A percentile compares a stretch with the other conserved stretches of the same genome.
Evolutionary conservation across 305 asterid genomes (phyloP).

Genomic region (Rubia tinctorum): DNA sequence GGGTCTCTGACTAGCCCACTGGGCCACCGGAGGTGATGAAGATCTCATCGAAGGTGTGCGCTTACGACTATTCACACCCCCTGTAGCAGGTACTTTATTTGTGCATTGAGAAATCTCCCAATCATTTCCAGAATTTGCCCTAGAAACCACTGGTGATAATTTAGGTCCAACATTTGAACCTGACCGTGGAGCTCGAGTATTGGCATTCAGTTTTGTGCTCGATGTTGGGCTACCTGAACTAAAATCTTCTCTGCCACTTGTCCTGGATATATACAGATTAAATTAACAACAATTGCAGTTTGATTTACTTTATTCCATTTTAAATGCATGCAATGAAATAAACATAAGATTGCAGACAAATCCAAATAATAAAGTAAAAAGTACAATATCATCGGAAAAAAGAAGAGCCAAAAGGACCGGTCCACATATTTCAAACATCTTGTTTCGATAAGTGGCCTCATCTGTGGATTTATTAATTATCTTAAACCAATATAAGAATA

Average conservation of each 20-base stretch:
- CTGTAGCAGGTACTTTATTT: constrained; percentile 55
- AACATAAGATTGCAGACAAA: neutral
- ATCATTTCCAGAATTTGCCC: constrained; percentile 54
- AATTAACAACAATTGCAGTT: constrained; percentile 5
- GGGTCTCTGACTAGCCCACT: constrained; percentile 76
- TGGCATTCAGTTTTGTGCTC: constrained; percentile 62
- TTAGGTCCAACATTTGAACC: constrained; percentile 61
- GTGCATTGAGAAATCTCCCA: constrained; percentile 85
- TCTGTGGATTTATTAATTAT: neutral
- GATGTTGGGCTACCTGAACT: constrained; percentile 87
- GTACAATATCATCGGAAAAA: neutral
- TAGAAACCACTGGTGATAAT: constrained; percentile 59
- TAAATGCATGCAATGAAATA: neutral
- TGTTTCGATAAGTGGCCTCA: neutral
- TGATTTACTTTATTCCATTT: neutral
- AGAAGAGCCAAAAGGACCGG: neutral
- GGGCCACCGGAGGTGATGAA: constrained; percentile 86
- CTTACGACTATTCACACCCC: constrained; percentile 61
- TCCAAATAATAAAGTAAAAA: neutral
- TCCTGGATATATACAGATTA: constrained; percentile 43
- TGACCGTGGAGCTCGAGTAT: constrained; percentile 83
- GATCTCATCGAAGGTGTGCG: constrained; percentile 72
- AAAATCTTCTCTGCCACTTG: constrained; percentile 70
- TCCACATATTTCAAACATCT: neutral
- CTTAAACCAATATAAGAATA: neutral